A percentile compares a stretch with the other conserved stretches of the same genome.
These are phyloP conservation scores for Cladophialophora bantiana DNA, from an alignment of 2,329 filamentous ascomycete genomes.

Conservation along the genomic window DNA sequence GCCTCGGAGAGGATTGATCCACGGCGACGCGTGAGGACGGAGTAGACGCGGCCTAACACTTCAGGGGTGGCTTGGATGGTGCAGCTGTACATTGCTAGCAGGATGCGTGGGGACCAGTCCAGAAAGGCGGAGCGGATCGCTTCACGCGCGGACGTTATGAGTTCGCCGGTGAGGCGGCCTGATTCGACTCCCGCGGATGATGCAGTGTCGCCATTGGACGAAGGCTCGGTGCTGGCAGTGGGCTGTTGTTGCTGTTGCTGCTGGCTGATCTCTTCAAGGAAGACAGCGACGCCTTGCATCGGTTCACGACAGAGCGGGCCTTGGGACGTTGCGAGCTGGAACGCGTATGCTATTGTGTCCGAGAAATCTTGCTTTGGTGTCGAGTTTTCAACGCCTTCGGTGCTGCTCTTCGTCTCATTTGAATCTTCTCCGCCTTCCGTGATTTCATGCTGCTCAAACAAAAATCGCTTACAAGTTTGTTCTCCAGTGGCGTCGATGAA, in stretches of 20 bases:
- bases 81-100: constrained; percentile 97
- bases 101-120: constrained; percentile 93
- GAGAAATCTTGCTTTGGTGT: constrained; percentile 71
- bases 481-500: constrained; percentile 81
- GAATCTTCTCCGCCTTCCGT: constrained; percentile 30
- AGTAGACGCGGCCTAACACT: constrained; percentile 93
- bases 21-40: constrained; percentile 92
- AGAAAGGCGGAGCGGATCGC: constrained; percentile 86
- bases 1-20: constrained; percentile 88
- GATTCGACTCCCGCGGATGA: constrained; percentile 62
- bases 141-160: constrained; percentile 86
- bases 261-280: constrained; percentile 80
- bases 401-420: constrained; percentile 28
- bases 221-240: constrained; percentile 40
- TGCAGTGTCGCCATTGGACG: constrained; percentile 52
- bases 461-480: constrained; percentile 73
- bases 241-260: constrained; percentile 7
- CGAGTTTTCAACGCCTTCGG: constrained; percentile 46
- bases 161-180: constrained; percentile 86
- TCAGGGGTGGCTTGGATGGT: constrained; percentile 94
- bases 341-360: constrained; percentile 91
- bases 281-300: constrained; percentile 88
- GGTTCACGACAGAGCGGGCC: constrained; percentile 93
- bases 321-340: constrained; percentile 88
- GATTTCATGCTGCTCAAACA: constrained; percentile 46